A percentile compares a stretch with the other conserved stretches of the same genome.
These are phyloP conservation scores for Nakazawaea siamensis DNA, from an alignment of 805 yeast species.

Conservation along the genomic window DNA sequence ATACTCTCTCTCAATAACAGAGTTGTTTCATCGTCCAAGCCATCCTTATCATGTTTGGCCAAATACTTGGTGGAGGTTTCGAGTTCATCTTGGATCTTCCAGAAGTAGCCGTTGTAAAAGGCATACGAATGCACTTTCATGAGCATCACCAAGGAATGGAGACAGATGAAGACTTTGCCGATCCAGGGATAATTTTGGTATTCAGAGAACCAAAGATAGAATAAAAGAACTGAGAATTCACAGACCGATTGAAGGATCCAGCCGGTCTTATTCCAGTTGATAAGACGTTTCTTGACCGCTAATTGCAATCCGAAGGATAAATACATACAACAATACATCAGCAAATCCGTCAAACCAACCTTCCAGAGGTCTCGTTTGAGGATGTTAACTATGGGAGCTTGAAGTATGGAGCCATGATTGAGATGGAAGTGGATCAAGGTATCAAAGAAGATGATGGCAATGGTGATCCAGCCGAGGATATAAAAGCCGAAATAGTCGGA, in stretches of 20 bases:
- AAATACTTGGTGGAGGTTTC: slow-evolving; percentile 36
- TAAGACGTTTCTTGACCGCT: slow-evolving; percentile 31
- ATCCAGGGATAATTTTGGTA: slow-evolving; percentile 72
- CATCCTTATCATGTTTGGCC: slow-evolving; percentile 27
- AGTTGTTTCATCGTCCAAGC: slow-evolving; percentile 21
- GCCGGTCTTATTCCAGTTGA: slow-evolving; percentile 62
- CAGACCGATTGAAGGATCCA: slow-evolving; percentile 48
- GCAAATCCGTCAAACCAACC: slow-evolving; percentile 67
- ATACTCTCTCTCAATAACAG: slow-evolving; percentile 38
- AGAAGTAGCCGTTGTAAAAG: slow-evolving; percentile 85
- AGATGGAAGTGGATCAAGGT: slow-evolving; percentile 45
- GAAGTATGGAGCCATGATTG: slow-evolving; percentile 32
- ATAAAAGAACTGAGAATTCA: slow-evolving; percentile 44
- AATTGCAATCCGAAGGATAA: slow-evolving; percentile 52
- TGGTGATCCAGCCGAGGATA: slow-evolving; percentile 69
- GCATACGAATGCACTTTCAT: slow-evolving; percentile 97
- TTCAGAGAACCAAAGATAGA: slow-evolving; percentile 52
- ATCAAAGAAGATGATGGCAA: slow-evolving; percentile 46
- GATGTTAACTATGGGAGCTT: slow-evolving; percentile 47
- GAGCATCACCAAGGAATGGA: slow-evolving; percentile 78
- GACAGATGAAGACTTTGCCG: slow-evolving; percentile 72
- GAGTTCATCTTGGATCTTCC: slow-evolving; percentile 53
- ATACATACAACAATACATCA: slow-evolving; percentile 66
- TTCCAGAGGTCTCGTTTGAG: slow-evolving; percentile 53
- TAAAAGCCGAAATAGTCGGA: slow-evolving; percentile 71